Base-by-base conservation (phyloP, 805 yeast species). In the Monosporozyma yasuniensis region DNA sequence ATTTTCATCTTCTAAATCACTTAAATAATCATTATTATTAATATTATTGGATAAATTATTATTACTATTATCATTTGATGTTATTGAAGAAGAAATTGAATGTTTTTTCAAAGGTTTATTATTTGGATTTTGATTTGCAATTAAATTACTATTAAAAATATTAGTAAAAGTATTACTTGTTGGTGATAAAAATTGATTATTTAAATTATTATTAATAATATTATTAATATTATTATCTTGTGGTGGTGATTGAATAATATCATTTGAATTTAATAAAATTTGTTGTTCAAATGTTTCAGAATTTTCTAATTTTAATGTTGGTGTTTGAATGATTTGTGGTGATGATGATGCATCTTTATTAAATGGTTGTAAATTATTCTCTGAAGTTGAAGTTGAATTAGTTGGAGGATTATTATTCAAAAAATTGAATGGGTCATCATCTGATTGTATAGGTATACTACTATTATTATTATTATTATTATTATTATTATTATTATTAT, bases 301-400 rank as follows among this genome's bases (percentile, higher is more conserved):
- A 22, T 44, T 27, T 37, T 57, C 60, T 3, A 55, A 47, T 43
- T 55, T 57, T 38, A 57, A 43, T 10, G 60, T 57, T n/a, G 60
- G 60, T 3, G 60, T 57, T 23, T 37, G 37, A 19, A 27, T 32
- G 23, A 42, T 18, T 41, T 35, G 47, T 18, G 51, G 44, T 21
- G 47, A 37, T n/a, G 18, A 21, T 8, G 42, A 23, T 12, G 35
- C 9, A n/a, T 48, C 42, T 21, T 6, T 18, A 48, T 21, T 21
- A 16, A 23, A 19, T n/a, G 27, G 44, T 30, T 18, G 12, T n/a
- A 35, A 18, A 19, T 16, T 39, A 41, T 37, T 37, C 14, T 35
- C 28, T 10, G 1, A 32, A 18, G 11, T 12, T 12, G 16, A 32
- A n/a, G 11, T n/a, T 12, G 32, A 4, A 9, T 28, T 28, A 28